A percentile compares a stretch with the other conserved stretches of the same genome.
Evolutionary conservation across 1,139 yeast genomes (phyloP).

Genomic region (Yueomyces sp.): DNA sequence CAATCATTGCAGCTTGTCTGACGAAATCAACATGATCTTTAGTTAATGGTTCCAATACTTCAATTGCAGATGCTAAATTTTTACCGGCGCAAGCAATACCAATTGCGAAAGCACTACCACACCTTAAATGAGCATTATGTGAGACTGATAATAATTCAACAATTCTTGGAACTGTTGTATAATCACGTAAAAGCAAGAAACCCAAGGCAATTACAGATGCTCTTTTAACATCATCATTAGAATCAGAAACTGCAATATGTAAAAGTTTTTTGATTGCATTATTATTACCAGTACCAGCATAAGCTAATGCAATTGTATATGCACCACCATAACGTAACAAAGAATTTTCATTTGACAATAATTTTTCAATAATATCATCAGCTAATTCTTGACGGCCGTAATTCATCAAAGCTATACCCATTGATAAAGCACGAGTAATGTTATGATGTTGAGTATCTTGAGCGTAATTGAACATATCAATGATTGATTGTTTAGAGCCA

Average conservation of each 20-base stretch:
- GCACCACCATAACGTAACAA: conserved; percentile 94
- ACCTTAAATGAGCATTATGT: conserved; percentile 95
- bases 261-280: conserved; percentile 72
- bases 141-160: conserved; percentile 88
- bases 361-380: conserved; percentile 51
- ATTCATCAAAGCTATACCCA: conserved; percentile 78
- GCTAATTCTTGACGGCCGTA: conserved; percentile 83
- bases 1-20: conserved; percentile 93
- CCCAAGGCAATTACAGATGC: conserved; percentile 94
- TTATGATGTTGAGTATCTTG: conserved; percentile 95
- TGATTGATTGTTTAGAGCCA: conserved; percentile 58
- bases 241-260: conserved; percentile 93
- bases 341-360: conserved; percentile 67
- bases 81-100: conserved; percentile 98
- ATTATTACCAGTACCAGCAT: conserved; percentile 92
- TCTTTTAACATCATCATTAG: conserved; percentile 92
- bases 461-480: conserved; percentile 84
- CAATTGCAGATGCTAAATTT: conserved; percentile 77
- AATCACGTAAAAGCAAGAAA: conserved; percentile 79
- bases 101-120: conserved; percentile 94
- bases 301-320: conserved; percentile 85
- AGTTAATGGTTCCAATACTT: conserved; percentile 82
- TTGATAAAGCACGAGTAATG: conserved; percentile 80
- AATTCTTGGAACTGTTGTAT: conserved; percentile 88
- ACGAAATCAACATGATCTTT: conserved; percentile 95